Conservation (phyloP, 208 protist genomes). For the Plasmodiophora brassicae region DNA sequence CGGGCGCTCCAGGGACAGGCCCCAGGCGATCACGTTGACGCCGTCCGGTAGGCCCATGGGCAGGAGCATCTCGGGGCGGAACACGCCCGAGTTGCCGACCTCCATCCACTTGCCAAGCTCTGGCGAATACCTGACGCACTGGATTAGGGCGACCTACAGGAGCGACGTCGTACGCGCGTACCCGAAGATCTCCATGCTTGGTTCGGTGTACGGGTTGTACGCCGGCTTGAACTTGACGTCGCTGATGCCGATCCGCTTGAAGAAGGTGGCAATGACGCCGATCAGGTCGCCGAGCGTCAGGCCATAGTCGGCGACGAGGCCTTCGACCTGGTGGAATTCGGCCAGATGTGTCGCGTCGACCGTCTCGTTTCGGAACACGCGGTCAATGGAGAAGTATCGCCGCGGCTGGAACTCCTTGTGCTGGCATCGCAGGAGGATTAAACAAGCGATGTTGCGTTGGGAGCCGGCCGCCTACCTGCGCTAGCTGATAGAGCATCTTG, state of each 20-base stretch:
- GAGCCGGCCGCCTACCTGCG: neutral
- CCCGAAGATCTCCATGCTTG: slow-evolving; percentile 99
- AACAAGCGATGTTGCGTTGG: neutral
- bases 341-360: slow-evolving; percentile 99
- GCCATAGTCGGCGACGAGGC: slow-evolving; percentile 91
- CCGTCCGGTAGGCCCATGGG: slow-evolving; percentile 88
- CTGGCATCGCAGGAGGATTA: slow-evolving; percentile 50
- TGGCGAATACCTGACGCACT: slow-evolving; percentile 71
- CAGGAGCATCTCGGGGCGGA: slow-evolving; percentile 94
- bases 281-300: slow-evolving; percentile 97
- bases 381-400: slow-evolving; percentile 99
- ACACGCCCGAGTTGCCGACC: slow-evolving; percentile 84
- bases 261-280: slow-evolving; percentile 94
- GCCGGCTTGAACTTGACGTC: slow-evolving; percentile 93
- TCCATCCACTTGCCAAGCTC: slow-evolving; percentile 84
- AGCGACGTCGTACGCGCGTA: neutral
- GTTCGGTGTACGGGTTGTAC: slow-evolving; percentile 99
- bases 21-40: slow-evolving; percentile 94
- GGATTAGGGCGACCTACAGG: neutral
- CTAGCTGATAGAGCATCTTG: slow-evolving; percentile 83
- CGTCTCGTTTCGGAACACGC: slow-evolving; percentile 99
- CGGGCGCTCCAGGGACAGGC: slow-evolving; percentile 93
- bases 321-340: slow-evolving; percentile 99
- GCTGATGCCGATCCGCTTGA: slow-evolving; percentile 64
- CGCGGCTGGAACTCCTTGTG: slow-evolving; percentile 82